phyloP scores from a whole-genome alignment of 2,329 filamentous ascomycete genomes.

The Ustulina deusta region DNA sequence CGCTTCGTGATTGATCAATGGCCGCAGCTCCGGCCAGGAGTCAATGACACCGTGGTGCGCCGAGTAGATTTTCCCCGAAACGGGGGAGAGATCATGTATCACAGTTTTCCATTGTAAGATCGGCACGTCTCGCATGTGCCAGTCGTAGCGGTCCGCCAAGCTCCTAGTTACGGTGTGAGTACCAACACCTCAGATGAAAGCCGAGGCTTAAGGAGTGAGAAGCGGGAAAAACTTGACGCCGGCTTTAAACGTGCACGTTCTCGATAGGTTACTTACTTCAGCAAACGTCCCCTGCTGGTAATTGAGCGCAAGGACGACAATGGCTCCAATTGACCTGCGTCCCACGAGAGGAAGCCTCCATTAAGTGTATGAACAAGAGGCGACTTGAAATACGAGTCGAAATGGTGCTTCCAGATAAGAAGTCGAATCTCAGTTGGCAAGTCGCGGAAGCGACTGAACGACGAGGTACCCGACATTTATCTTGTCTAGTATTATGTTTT shows the following conservation, averaged over 20 bases:
- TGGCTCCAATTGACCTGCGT: conserved; percentile 11
- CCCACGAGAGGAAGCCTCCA: conserved; percentile 31
- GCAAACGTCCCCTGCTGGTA: conserved; percentile 25
- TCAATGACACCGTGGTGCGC: conserved; percentile 16
- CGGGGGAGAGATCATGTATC: conserved; percentile 31
- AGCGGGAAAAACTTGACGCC: background rate
- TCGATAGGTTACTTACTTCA: conserved; percentile 31
- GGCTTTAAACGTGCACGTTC: background rate
- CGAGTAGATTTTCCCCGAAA: conserved; percentile 28
- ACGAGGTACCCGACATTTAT: conserved; percentile 15
- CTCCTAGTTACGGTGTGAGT: conserved; percentile 25
- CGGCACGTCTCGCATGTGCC: conserved; percentile 24
- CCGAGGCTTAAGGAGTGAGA: background rate
- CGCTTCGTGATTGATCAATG: conserved; percentile 38
- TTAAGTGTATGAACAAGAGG: conserved; percentile 33
- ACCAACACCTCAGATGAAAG: background rate
- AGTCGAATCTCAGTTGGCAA: conserved; percentile 36
- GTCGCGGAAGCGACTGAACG: conserved; percentile 32
- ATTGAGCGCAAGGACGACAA: conserved; percentile 28
- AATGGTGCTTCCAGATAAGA: conserved; percentile 36
- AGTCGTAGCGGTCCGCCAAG: conserved; percentile 33
- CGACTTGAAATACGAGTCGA: conserved; percentile 32
- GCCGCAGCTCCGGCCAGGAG: conserved; percentile 31
- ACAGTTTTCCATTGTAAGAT: conserved; percentile 32
- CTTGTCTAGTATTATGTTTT: background rate